A percentile compares a stretch with the other conserved stretches of the same genome.
Conservation (phyloP, 1,284 basidiomycete species). For the Trichosporon asahii region DNA sequence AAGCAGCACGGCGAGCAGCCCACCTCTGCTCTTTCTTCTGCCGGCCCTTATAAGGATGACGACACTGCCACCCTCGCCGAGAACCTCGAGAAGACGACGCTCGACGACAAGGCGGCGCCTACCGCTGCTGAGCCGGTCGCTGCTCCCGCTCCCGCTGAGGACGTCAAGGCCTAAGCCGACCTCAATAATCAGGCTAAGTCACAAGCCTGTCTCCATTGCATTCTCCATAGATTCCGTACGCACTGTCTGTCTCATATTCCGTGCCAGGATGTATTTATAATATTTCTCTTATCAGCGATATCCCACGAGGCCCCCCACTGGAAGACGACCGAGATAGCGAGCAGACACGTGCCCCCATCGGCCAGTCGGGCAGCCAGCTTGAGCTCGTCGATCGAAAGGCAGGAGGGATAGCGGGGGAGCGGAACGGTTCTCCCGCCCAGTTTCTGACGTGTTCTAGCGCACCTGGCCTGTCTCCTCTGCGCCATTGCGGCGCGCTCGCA, state of each 20-base stretch:
- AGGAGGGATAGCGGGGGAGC: no score
- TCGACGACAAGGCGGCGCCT: conserved; percentile 8
- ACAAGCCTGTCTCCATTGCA: neutral
- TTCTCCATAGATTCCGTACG: neutral
- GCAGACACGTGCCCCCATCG: neutral
- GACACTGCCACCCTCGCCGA: neutral
- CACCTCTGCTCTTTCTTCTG: neutral
- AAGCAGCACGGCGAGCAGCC: conserved; percentile 29
- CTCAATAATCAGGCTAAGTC: no score
- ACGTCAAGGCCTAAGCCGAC: neutral
- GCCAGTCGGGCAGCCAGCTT: neutral
- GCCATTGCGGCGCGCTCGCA: neutral
- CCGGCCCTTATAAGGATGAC: neutral
- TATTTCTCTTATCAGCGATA: neutral
- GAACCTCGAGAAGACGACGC: conserved; percentile 15
- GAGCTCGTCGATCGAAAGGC: neutral
- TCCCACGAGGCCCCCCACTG: neutral
- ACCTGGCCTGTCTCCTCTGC: no score
- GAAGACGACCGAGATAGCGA: neutral
- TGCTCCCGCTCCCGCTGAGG: neutral
- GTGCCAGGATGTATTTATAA: conserved; percentile 2
- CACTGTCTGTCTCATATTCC: neutral
- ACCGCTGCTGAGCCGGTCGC: neutral
- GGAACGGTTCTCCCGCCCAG: neutral
- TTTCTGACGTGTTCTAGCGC: neutral